phyloP scores from a whole-genome alignment of 1,139 yeast species.

The Pichia cactophila region DNA sequence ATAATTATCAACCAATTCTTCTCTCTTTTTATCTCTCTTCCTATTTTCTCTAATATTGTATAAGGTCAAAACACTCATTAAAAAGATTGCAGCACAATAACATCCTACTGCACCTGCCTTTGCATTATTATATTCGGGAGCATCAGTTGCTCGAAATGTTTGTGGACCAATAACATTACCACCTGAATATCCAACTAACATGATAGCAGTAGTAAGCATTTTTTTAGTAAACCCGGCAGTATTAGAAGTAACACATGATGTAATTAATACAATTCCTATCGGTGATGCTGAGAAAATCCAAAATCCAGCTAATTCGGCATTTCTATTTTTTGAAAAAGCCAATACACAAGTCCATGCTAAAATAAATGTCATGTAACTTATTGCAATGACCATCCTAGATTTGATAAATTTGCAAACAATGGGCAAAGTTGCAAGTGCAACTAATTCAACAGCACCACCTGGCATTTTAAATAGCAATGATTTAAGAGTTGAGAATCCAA shows the following conservation, averaged over 20 bases:
- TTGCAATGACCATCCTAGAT: slow-evolving; percentile 38
- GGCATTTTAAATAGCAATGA: slow-evolving; percentile 38
- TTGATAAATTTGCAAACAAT: slow-evolving; percentile 20
- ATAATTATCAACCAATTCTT: slow-evolving; percentile 17
- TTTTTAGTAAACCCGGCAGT: slow-evolving; percentile 68
- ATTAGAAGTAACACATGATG: slow-evolving; percentile 36
- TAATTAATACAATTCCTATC: slow-evolving; percentile 32
- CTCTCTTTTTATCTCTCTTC: slow-evolving; percentile 10
- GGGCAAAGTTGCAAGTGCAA: slow-evolving; percentile 25
- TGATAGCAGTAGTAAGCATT: slow-evolving; percentile 49
- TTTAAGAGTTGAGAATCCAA: slow-evolving; percentile 36
- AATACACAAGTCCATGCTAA: slow-evolving; percentile 39
- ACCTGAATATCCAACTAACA: slow-evolving; percentile 55
- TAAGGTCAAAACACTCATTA: slow-evolving; percentile 14
- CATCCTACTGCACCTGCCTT: slow-evolving; percentile 23
- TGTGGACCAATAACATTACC: slow-evolving; percentile 72
- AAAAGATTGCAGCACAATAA: slow-evolving; percentile 18
- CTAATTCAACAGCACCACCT: slow-evolving; percentile 33
- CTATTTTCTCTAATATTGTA: slow-evolving; percentile 16
- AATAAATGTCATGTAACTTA: slow-evolving; percentile 32
- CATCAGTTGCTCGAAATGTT: slow-evolving; percentile 35
- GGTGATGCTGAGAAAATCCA: slow-evolving; percentile 29
- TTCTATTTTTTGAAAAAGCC: slow-evolving; percentile 34
- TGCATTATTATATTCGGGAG: slow-evolving; percentile 20
- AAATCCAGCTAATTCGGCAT: slow-evolving; percentile 39